A percentile compares a stretch with the other conserved stretches of the same genome.
Conservation (phyloP, 1,284 basidiomycete species). For the Volvariella volvacea region DNA sequence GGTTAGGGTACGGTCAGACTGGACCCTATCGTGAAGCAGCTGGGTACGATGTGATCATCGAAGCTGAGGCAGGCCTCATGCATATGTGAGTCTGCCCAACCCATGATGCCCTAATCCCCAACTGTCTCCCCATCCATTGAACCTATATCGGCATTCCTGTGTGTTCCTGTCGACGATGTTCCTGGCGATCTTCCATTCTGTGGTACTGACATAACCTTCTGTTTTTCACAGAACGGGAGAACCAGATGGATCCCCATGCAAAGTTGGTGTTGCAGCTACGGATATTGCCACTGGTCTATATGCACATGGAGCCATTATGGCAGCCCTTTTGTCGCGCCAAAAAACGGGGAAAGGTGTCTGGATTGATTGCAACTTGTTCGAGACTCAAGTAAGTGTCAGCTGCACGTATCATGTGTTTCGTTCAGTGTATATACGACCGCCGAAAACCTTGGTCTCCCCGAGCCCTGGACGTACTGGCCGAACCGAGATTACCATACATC, state of each 20-base stretch:
- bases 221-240: conserved; percentile 71
- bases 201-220: too few relatives aligned
- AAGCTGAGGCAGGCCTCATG: conserved; percentile 91
- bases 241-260: conserved; percentile 80
- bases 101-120: too few relatives aligned
- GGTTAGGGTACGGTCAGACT: conserved; percentile 85
- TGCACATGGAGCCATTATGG: conserved; percentile 89
- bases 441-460: too few relatives aligned
- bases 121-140: conserved; percentile 3
- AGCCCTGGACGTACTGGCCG: too few relatives aligned
- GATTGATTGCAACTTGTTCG: conserved; percentile 89
- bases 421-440: conserved; percentile 10
- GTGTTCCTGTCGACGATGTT: too few relatives aligned
- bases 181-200: too few relatives aligned
- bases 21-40: conserved; percentile 81
- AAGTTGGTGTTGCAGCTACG: conserved; percentile 88
- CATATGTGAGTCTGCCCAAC: conserved; percentile 62
- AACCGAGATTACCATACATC: too few relatives aligned
- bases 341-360: conserved; percentile 85
- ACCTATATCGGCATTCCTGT: too few relatives aligned
- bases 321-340: conserved; percentile 75
- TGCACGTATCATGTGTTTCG: conserved; percentile 11
- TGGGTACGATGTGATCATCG: conserved; percentile 89
- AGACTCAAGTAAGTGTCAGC: conserved; percentile 69
- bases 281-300: conserved; percentile 94